Evolutionary conservation across 345 rosid species (phyloP), one percentile per base, ranked within the genome.

Genomic region (Pistacia atlantica): DNA sequence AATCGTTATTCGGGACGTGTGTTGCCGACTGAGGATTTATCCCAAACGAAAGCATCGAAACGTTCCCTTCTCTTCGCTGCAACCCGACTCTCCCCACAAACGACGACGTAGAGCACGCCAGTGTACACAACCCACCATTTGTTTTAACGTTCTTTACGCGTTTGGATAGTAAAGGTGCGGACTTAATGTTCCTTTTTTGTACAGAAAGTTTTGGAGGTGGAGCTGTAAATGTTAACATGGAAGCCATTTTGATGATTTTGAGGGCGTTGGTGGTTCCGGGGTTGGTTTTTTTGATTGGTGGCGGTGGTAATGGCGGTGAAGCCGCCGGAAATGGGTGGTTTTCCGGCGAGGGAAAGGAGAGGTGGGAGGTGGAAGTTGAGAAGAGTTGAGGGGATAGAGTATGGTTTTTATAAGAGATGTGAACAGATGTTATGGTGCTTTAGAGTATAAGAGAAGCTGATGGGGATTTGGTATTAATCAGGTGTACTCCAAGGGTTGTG

Each of bases 31-130:
- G 82, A 8, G 83, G 65, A 46, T 87, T 86, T 18, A 82, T 79
- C 72, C 91, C 91, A 61, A 90, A 93, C 8, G 94, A 83, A 67
- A 95, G 81, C 73, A 87, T 33, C 31, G 92, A 92, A 80, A 80
- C 83, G 60, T 92, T 92, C n/a, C 98, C 98, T 78, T 88, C 89
- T 80, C 95, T 86, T 78, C 88, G 83, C 64, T 88, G 95, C 45
- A 63, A 86, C 56, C 97, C 99, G 18, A 89, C 93, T 79, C 93
- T 89, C 13, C 99, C 92, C 17, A 85, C 78, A 82, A 90, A 90
- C 81, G 91, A 81, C 25, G 94, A 74, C 71, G 97, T 87, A 9
- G 95, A 90, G 82, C 96, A 90, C 4, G 97, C 87, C 31, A 78
- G 80, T 3, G 86, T 78, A 75, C 63, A 69, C 48, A 78, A 35